These are phyloP conservation scores for Fusarium cicatricum DNA, from an alignment of 2,329 filamentous ascomycete species.

Conservation along the genomic window DNA sequence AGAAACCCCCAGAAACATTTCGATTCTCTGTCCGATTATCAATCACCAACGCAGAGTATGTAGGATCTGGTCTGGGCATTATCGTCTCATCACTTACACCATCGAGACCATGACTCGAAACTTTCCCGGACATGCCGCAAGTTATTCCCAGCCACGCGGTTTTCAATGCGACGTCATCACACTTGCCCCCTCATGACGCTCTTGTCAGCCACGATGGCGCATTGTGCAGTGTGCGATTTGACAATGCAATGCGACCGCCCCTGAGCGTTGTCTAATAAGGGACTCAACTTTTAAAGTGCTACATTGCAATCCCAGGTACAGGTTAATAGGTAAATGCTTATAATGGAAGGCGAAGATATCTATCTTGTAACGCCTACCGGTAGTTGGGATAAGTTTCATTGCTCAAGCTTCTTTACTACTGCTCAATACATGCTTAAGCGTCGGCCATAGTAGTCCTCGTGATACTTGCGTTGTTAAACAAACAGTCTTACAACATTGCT, in stretches of 20 bases:
- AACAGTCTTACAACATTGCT: too few relatives aligned
- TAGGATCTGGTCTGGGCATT: background rate
- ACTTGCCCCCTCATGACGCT: conserved; percentile 30
- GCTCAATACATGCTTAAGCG: too few relatives aligned
- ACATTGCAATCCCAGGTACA: too few relatives aligned
- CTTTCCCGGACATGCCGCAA: conserved; percentile 13
- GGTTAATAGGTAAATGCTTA: too few relatives aligned
- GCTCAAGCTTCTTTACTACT: too few relatives aligned
- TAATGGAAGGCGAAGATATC: too few relatives aligned
- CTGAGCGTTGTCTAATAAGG: too few relatives aligned
- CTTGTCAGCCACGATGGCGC: conserved; percentile 24
- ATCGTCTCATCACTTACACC: background rate
- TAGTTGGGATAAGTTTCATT: too few relatives aligned
- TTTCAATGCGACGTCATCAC: conserved; percentile 33
- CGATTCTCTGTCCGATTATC: conserved; percentile 26
- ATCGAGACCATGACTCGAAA: conserved; percentile 18
- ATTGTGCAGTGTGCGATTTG: conserved; percentile 15
- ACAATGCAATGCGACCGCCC: background rate
- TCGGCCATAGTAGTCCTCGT: too few relatives aligned
- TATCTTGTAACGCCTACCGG: too few relatives aligned
- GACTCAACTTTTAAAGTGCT: too few relatives aligned
- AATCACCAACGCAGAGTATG: conserved; percentile 16
- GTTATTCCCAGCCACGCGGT: conserved; percentile 16
- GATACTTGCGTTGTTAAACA: too few relatives aligned
- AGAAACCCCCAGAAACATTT: conserved; percentile 26